phyloP scores from a whole-genome alignment of 495 filamentous ascomycete genomes.

The Coniosporium apollinis region DNA sequence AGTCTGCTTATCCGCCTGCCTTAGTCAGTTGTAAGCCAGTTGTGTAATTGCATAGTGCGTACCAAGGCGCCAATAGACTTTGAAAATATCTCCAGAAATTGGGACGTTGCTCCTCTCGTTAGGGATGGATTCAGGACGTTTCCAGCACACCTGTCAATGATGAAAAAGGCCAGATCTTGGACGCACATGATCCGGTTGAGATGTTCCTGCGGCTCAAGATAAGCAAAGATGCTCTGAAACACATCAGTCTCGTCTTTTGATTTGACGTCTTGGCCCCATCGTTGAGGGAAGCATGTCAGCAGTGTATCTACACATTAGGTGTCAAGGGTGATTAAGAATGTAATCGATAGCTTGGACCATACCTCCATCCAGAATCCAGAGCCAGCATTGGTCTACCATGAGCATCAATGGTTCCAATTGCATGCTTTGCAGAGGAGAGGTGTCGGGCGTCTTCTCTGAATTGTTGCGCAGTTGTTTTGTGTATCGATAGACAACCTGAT shows the following conservation, averaged over 20 bases:
- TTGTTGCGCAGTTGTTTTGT: background rate
- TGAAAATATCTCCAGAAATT: background rate
- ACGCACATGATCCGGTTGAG: background rate
- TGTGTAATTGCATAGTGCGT: background rate
- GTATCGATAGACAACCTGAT: background rate
- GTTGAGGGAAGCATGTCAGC: background rate
- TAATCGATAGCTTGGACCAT: background rate
- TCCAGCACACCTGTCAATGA: background rate
- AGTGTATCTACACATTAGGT: background rate
- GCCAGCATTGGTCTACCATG: constrained; percentile 1
- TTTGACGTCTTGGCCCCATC: too few species aligned
- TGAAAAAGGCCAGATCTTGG: background rate
- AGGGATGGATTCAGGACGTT: background rate
- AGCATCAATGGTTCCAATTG: background rate
- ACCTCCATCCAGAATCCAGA: background rate
- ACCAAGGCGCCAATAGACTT: background rate
- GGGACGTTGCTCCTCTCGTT: background rate
- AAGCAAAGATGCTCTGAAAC: background rate
- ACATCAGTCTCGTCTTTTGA: background rate
- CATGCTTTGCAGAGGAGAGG: background rate
- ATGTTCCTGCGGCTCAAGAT: background rate
- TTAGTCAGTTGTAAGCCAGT: background rate
- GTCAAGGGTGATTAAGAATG: background rate
- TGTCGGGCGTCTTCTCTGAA: background rate
- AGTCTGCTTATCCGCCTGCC: background rate